A percentile compares a stretch with the other conserved stretches of the same genome.
Evolutionary conservation across 2,329 filamentous ascomycete genomes (phyloP).

Genomic region (Venturiaceae sp.): DNA sequence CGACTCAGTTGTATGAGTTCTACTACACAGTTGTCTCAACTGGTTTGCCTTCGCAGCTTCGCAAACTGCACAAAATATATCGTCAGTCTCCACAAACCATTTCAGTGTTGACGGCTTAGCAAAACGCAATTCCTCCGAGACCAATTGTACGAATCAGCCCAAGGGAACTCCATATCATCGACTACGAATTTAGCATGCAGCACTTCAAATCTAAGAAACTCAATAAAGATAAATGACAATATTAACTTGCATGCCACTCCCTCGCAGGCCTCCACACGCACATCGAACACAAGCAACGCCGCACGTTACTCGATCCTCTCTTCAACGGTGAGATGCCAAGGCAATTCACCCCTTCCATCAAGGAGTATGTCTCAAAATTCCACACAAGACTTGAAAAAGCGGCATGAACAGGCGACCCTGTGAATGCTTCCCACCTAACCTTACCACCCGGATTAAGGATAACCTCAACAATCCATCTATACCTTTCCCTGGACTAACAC

Average conservation of each 20-base stretch:
- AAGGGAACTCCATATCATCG: constrained; percentile 13
- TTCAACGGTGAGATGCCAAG: neutral
- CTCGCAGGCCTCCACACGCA: neutral
- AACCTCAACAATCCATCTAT: too few species aligned
- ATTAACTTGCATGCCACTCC: neutral
- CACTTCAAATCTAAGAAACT: constrained; percentile 12
- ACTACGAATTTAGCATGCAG: constrained; percentile 7
- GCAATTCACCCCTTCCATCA: neutral
- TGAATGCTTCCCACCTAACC: neutral
- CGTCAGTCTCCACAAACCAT: constrained; percentile 6
- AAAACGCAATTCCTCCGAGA: constrained; percentile 8
- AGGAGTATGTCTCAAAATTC: neutral
- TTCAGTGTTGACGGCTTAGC: neutral
- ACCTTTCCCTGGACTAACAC: neutral
- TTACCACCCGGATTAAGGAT: neutral
- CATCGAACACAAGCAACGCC: neutral
- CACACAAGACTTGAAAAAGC: neutral
- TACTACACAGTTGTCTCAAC: constrained; percentile 17
- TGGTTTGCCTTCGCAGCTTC: constrained; percentile 14
- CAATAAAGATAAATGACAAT: neutral
- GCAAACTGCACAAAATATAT: constrained; percentile 17
- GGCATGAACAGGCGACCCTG: neutral
- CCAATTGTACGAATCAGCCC: constrained; percentile 17
- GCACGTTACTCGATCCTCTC: neutral
- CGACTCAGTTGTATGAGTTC: constrained; percentile 18